Base-by-base conservation (phyloP, 2,329 filamentous ascomycete species). In the Reticulascus tulasneorum region DNA sequence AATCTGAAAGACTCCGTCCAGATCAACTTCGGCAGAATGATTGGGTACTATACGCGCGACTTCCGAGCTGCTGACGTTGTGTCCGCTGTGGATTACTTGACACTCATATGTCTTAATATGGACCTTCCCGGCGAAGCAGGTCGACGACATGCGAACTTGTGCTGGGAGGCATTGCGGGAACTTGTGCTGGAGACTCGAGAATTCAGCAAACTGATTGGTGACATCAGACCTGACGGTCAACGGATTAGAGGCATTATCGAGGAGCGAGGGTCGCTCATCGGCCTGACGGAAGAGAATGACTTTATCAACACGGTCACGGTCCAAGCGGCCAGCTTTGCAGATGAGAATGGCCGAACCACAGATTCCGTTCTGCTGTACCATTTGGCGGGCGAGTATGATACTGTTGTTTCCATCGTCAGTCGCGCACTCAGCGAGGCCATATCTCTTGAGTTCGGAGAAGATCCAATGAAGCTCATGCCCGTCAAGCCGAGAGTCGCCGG, bases 111-210 rank as follows among this genome's bases (percentile, higher is more conserved):
- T 59, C 77, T 98, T 38, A 97, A 97, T 56, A 78, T 82, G 32
- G 91, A 96, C 58, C 70, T 94, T 27, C 77, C 74, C 18, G 84
- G 83, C 15, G 77, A 86, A 38, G 71, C 82, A 6, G 89, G 88
- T 38, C 79, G 77, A 42, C 82, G 83, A 27, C 91, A 95, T 56
- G 77, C 82, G 35, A 79, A 77, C 30, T 77, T 96, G 23, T 97
- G 91, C 62, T 88, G 96, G 60, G 88, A 95, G 60, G 91, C 89
- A 7, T 71, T 98, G 38, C 86, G 90, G 23, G 93, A 97, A 61
- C 80, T 97, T 37, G 89, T 96, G 18, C 73, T 98, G n/a, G 93
- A 98, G 64, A 95, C 90, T 15, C 81, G 91, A 47, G 93, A 98
- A 56, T 98, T 97, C 61, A 91, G 90, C 53, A 86, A 88, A 53